Conservation (phyloP, 1,284 basidiomycete species). For the Moesziomyces aphidis region DNA sequence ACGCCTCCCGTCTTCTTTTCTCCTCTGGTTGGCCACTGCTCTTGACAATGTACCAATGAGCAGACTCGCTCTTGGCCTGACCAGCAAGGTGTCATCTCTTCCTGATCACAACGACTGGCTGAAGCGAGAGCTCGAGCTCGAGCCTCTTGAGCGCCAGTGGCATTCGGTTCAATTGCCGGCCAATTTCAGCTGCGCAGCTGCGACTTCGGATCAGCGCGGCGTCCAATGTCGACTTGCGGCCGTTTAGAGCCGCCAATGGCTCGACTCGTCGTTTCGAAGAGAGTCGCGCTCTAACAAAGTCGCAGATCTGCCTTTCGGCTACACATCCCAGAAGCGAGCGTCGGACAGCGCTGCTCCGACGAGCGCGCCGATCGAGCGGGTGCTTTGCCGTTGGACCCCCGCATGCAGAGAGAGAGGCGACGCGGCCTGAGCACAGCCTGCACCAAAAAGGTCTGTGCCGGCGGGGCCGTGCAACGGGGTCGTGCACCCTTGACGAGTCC, state of each 20-base stretch:
- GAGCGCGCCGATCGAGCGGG: not conserved
- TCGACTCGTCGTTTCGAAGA: not conserved
- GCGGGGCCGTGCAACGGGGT: no score
- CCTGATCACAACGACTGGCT: no score
- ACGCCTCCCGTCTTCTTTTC: no score
- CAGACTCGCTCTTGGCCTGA: no score
- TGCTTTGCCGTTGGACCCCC: not conserved
- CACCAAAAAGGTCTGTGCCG: no score
- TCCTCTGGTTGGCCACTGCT: no score
- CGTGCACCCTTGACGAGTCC: no score
- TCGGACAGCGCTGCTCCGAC: not conserved
- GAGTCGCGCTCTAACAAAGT: not conserved
- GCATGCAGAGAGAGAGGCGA: not conserved
- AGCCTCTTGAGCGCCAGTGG: not conserved
- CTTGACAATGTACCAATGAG: no score
- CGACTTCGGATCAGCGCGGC: not conserved
- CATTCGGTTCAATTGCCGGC: conserved; percentile 4
- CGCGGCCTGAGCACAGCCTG: not conserved
- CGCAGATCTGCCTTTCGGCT: not conserved
- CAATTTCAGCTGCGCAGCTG: not conserved
- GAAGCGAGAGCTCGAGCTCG: no score
- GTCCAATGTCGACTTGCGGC: not conserved
- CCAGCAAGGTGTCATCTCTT: no score
- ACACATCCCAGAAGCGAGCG: not conserved
- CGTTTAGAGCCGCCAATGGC: not conserved